Evolutionary conservation across 495 filamentous ascomycete genomes (phyloP), one percentile per base, ranked within the genome.

Genomic region (Penicillium manginii): DNA sequence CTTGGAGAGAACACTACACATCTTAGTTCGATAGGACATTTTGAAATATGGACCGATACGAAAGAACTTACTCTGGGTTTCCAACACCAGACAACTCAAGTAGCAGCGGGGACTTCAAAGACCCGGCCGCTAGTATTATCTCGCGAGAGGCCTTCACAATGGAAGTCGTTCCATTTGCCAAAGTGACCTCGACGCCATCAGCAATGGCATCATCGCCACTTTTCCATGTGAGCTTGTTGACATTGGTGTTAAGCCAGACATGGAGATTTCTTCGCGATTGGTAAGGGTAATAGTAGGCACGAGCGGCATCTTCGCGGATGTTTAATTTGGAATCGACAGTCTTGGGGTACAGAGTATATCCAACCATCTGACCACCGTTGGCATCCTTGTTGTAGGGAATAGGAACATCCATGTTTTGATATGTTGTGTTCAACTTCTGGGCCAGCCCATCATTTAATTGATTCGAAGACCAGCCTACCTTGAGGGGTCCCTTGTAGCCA

Each of bases 231-330:
- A 54, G 33, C 40, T 59, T 61, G 55, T 59, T 67, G 57, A 46
- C 69, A 33, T 50, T 58, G 15, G 65, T 64, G 47, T 57, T 56
- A 23, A 59, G 62, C 65, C 59, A 63, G 14, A 69, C 67, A 54
- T 57, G 65, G 17, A 65, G 57, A 32, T 68, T 63, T 26, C 40
- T 61, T 17, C 67, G 50, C 15, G 63, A 52, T 31, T 70, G 40
- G 31, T 66, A 65, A 18, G 65, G 68, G 15, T 59, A 58, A 26
- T 70, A 65, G 49, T 59, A 62, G 9, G 64, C 69, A 14, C 63
- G 61, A 31, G 68, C 61, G 26, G 63, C 63, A 61, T 67, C 68
- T 49, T 64, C 65, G 12, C 60, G 60, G 31, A 72, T 68, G 51
- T 63, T 69, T 26, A 65, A 42, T 11, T 56, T 42, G 2, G 58